Conservation (phyloP, 148 eudicot genomes). For the Rhododendron vialii region DNA sequence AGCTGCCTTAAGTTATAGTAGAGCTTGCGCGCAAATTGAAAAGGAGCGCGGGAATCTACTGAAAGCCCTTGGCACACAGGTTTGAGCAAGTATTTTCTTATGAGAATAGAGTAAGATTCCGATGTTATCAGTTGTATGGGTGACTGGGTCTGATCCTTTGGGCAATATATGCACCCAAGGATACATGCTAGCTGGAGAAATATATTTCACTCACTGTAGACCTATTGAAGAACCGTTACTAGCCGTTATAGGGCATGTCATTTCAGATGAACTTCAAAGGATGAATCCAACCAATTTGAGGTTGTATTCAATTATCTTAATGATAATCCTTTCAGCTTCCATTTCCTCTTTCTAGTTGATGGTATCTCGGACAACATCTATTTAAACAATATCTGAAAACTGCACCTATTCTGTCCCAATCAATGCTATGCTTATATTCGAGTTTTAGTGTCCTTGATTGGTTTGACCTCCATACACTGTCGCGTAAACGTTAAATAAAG, state of each 20-base stretch:
- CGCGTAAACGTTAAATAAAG: neutral
- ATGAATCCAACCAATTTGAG: neutral
- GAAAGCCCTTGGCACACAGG: constrained; percentile 74
- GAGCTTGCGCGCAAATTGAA: constrained; percentile 64
- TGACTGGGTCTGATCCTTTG: neutral
- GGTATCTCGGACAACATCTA: neutral
- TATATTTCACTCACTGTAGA: no score
- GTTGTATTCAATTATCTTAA: neutral
- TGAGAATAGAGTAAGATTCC: neutral
- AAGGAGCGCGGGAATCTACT: constrained; percentile 58
- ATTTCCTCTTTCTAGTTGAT: neutral
- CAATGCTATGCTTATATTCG: neutral
- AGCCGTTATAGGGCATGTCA: neutral
- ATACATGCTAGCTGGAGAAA: neutral
- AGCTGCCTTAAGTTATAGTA: constrained; percentile 53
- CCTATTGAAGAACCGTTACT: neutral
- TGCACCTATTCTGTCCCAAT: neutral
- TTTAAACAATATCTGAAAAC: neutral
- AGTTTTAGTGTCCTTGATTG: neutral
- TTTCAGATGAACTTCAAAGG: neutral
- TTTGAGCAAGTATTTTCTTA: constrained; percentile 15
- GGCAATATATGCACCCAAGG: neutral
- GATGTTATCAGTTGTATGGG: neutral
- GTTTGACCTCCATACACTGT: neutral
- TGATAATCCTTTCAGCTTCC: neutral